These are phyloP conservation scores for Cladosporium cucumerinum DNA, from an alignment of 2,329 filamentous ascomycete species.

Conservation along the genomic window DNA sequence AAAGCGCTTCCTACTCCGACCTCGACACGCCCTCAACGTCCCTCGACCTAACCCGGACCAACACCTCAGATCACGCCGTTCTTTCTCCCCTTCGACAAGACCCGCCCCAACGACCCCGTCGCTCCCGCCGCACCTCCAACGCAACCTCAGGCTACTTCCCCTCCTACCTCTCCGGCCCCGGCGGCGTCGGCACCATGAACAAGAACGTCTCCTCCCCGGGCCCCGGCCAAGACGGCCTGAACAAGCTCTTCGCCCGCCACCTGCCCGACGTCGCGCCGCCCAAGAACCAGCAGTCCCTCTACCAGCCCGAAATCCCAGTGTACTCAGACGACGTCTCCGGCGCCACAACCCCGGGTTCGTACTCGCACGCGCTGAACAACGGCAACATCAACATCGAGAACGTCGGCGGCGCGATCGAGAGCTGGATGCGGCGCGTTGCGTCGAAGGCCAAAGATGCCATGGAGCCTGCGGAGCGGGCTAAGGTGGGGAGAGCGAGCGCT, in stretches of 20 bases:
- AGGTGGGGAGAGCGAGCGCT: slow-evolving; percentile 29
- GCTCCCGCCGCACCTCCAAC: slow-evolving; percentile 37
- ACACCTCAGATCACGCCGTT: slow-evolving; percentile 32
- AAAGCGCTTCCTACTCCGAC: slow-evolving; percentile 65
- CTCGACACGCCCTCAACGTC: slow-evolving; percentile 66
- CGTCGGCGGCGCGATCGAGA: slow-evolving; percentile 81
- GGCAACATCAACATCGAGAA: slow-evolving; percentile 62
- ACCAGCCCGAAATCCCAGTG: slow-evolving; percentile 63
- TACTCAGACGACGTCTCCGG: slow-evolving; percentile 33
- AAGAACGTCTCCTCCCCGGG: slow-evolving; percentile 70
- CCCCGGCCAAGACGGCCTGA: slow-evolving; percentile 79
- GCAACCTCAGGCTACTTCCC: slow-evolving; percentile 40
- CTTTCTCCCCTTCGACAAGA: slow-evolving; percentile 36
- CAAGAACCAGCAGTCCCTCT: slow-evolving; percentile 53
- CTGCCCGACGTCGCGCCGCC: slow-evolving; percentile 68
- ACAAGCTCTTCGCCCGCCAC: slow-evolving; percentile 78
- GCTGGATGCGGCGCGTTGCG: slow-evolving; percentile 83
- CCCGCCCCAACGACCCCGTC: slow-evolving; percentile 39
- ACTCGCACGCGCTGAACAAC: slow-evolving; percentile 17
- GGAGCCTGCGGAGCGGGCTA: slow-evolving; percentile 19
- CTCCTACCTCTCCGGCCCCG: slow-evolving; percentile 70
- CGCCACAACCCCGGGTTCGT: slow-evolving; percentile 24
- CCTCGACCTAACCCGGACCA: slow-evolving; percentile 55
- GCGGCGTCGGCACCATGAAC: slow-evolving; percentile 80
- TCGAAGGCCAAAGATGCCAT: slow-evolving; percentile 49